Base-by-base conservation (phyloP, 768 basidiomycete genomes). In the Termitomyces bulborhizus region DNA sequence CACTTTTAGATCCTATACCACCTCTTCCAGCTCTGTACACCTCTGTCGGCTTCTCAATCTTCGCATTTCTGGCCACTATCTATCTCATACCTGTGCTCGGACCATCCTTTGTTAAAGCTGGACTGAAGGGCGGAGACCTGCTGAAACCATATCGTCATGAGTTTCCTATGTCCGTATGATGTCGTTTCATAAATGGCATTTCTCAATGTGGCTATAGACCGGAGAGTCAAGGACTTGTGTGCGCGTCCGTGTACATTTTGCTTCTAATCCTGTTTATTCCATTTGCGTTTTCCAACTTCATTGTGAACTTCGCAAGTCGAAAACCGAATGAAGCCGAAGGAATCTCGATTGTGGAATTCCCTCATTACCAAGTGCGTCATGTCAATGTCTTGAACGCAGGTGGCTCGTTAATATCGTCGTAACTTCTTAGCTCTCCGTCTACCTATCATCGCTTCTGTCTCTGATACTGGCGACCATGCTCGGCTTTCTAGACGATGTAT, bases 401-500 rank as follows among this genome's bases (percentile, higher is more conserved):
- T 43, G 3, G 27, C n/a, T n/a, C 6, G 4, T 18, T 58, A 13
- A 51, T 18, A 44, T 31, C 13, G 41, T 51, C 15, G 47, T 43
- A 24, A 55, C 24, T 9, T n/a, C 3, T 1, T 44, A 98, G 90
- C 77, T 98, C 56, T 84, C 96, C 1, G 84, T 95, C 6, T 99
- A 97, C 71, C 78, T 99, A 44, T 95, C 97, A 0, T 92, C 93
- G 8, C 66, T 99, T 6, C 79, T 99, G n/a, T 94, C 91, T 0
- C 76, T 99, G 37, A 73, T 98, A 34, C 91, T 92, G 42, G 95
- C 97, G 0, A 95, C 94, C 0, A 78, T 98, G 57, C 83, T 99
- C 7, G 97, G 97, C 32, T 96, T 99, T 67, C 76, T 98, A 44
- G 97, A 99, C 64, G 97, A 99, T 69, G 81, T 98, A 4, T 99